Conservation (phyloP, 106 monocot genomes). For the Dactylorhiza incarnata region DNA sequence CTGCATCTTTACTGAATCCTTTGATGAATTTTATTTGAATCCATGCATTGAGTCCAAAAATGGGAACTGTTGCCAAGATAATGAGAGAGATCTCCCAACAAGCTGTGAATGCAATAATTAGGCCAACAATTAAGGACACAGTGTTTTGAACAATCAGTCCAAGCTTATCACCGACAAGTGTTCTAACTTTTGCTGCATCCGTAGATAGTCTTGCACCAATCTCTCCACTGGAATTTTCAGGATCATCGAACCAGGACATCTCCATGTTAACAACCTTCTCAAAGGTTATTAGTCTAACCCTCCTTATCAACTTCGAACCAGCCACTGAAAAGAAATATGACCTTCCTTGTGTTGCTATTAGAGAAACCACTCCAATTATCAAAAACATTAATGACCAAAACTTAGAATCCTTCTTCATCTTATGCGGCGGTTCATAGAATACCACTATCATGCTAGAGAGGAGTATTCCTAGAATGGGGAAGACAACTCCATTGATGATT, state of each 20-base stretch:
- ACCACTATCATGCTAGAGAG: background rate
- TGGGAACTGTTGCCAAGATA: constrained; percentile 2
- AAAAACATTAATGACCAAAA: constrained; percentile 15
- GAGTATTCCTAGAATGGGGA: constrained; percentile 7
- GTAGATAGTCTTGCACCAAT: constrained; percentile 10
- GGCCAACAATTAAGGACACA: background rate
- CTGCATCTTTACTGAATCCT: constrained; percentile 11
- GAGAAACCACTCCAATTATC: background rate
- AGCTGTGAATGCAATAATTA: constrained; percentile 3
- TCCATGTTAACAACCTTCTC: constrained; percentile 35
- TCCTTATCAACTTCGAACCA: constrained; percentile 23
- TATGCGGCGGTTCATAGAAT: constrained; percentile 3
- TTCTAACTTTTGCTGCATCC: constrained; percentile 7
- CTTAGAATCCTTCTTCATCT: constrained; percentile 6
- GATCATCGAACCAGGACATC: constrained; percentile 38
- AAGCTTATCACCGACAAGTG: constrained; percentile 5
- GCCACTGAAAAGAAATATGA: constrained; percentile 35
- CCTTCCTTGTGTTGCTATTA: constrained; percentile 1
- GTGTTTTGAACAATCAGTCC: constrained; percentile 3
- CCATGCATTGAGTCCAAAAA: constrained; percentile 6
- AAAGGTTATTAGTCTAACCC: constrained; percentile 26
- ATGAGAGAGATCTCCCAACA: constrained; percentile 9
- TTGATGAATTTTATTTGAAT: constrained; percentile 8
- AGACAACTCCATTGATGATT: constrained; percentile 3
- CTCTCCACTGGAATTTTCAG: constrained; percentile 8